Conservation (phyloP, 2,329 filamentous ascomycete genomes). For the Zymoseptoria ardabiliae region DNA sequence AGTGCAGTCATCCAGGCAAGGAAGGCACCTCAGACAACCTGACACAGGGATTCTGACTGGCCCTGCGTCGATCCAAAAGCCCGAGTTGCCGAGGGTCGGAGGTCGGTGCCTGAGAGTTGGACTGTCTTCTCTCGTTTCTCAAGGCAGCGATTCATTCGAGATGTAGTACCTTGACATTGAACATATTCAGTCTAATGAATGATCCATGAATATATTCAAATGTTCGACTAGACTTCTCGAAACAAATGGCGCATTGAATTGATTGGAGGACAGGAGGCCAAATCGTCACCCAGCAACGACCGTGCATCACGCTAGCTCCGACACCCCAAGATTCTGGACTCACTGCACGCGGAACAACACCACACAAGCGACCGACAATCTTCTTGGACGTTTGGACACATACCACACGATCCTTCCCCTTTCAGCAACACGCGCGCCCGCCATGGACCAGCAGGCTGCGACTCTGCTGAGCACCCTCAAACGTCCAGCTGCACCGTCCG, state of each 20-base stretch:
- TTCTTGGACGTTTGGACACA: background rate
- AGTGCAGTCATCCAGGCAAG: background rate
- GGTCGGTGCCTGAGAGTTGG: background rate
- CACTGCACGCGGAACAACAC: background rate
- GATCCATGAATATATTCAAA: background rate
- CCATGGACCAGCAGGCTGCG: constrained; percentile 52
- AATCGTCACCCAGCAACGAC: background rate
- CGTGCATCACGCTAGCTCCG: background rate
- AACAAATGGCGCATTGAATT: background rate
- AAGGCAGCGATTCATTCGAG: too few relatives aligned
- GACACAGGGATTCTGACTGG: background rate
- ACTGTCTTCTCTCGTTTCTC: too few relatives aligned
- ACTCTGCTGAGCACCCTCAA: constrained; percentile 49
- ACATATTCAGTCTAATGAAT: too few relatives aligned
- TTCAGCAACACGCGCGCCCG: background rate
- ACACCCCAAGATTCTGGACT: background rate
- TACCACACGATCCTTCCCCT: background rate
- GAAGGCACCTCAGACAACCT: background rate
- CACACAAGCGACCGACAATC: background rate
- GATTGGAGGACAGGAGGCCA: background rate
- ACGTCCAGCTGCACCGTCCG: constrained; percentile 59
- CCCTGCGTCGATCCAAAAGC: background rate
- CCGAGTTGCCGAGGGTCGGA: background rate
- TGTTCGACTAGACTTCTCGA: background rate
- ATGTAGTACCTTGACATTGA: too few relatives aligned